Base-by-base conservation (phyloP, 805 yeast species). In the Yueomyces sinensis region DNA sequence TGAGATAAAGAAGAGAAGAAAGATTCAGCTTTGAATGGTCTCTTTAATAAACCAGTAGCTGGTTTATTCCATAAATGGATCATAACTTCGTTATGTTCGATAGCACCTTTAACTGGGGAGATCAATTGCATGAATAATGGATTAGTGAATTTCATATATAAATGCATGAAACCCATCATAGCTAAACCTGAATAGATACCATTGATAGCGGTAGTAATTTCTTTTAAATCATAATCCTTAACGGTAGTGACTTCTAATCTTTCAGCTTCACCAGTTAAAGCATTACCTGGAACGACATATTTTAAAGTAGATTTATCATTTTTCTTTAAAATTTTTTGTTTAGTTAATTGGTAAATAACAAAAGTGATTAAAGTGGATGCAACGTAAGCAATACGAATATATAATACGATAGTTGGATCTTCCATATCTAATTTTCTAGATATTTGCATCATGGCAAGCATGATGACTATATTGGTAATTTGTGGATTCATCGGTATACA, bases 401-500 rank as follows among this genome's bases (percentile, higher is more conserved):
- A 79, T 56, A 79, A 61, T 34, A 86, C 65, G 38, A 74, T 70
- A 43, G 61, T 61, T 31, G 93, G 89, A 61, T 87, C 73, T 59
- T 89, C 96, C 61, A 87, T 75, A 61, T 89, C 91, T 42, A 91
- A 66, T 56, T 73, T 75, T 61, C 84, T 82, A 43, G 95, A 75
- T 43, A 86, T 81, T 62, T 86, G 95, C 95, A 87, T 89, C 83
- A 84, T 83, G 68, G 74, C 81, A 56, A 87, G 76, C 95, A 87
- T 89, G 71, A 91, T 65, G 49, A 70, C 82, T 49, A 91, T 61
- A 66, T 89, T 87, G 45, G 84, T 62, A 46, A 87, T 64, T 45
- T 94, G 93, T 31, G 97, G 91, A 58, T 83, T 84, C 91, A 89
- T 80, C n/a, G n/a, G n/a, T n/a, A n/a, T n/a, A n/a, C n/a, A n/a